Conservation (phyloP, 148 eudicot genomes). For the Rhododendron mucronatum region DNA sequence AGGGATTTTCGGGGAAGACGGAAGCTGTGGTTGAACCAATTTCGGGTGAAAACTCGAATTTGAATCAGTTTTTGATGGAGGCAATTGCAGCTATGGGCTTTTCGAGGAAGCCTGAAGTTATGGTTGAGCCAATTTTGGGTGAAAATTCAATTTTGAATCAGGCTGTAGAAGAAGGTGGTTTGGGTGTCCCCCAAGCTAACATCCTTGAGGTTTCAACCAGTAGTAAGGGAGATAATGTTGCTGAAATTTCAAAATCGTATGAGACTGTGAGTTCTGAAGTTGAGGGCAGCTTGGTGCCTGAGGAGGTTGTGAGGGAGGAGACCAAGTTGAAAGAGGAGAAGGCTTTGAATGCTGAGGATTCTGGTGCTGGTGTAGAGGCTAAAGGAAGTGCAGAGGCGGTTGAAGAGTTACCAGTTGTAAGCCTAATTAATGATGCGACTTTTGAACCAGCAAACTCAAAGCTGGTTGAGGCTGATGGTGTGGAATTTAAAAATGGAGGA, state of each 20-base stretch:
- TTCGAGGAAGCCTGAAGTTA: neutral
- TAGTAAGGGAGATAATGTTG: constrained; percentile 5
- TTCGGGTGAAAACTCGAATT: neutral
- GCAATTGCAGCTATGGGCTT: neutral
- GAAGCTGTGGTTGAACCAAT: constrained; percentile 1
- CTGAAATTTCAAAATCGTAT: constrained; percentile 14
- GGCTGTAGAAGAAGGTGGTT: constrained; percentile 2
- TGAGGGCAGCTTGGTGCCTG: neutral
- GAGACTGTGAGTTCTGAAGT: constrained; percentile 19
- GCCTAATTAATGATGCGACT: neutral
- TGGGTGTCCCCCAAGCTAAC: constrained; percentile 9
- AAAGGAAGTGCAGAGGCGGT: constrained; percentile 15
- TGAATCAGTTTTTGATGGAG: neutral
- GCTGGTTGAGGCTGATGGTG: constrained; percentile 23
- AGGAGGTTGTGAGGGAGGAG: constrained; percentile 4
- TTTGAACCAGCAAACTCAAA: constrained; percentile 13
- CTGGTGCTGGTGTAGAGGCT: neutral
- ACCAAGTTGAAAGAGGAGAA: constrained; percentile 7
- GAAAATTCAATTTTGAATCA: neutral
- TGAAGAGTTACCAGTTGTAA: constrained; percentile 1
- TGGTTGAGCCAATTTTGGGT: neutral
- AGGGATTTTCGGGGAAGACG: neutral
- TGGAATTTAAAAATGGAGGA: constrained; percentile 25
- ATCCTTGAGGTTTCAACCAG: constrained; percentile 4
- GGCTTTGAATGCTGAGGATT: constrained; percentile 4